Evolutionary conservation across 495 filamentous ascomycete genomes (phyloP), one percentile per base, ranked within the genome.

Genomic region (Aspergillus incahuasiensis): DNA sequence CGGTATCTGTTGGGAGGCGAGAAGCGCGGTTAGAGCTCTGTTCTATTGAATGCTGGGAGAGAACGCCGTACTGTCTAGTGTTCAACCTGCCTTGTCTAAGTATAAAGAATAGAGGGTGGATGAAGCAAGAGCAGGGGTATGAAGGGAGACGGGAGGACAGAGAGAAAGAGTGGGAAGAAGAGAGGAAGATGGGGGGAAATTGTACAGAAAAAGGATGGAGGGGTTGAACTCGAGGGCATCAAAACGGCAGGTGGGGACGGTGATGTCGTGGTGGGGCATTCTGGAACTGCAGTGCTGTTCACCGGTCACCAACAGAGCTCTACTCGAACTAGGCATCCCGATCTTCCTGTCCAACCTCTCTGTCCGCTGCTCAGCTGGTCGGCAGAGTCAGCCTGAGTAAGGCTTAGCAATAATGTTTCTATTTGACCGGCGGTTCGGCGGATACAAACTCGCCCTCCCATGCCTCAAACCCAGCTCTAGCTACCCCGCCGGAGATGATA

Each of bases 241-340:
- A 46, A 61, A 48, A 30, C 58, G 66, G 63, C 61, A 69, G 62
- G 68, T 71, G 68, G 69, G 70, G 68, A 64, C 32, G 41, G 41
- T 50, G 34, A 50, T 40, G 48, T 39, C 38, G 38, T 25, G 48
- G 48, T 38, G 48, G 34, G 48, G 34, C 19, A 16, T 18, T 40
- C 38, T 40, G 15, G 13, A 40, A 40, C 38, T 40, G 34, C 13
- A 11, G 38, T 40, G 19, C 7, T 19, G 25, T 22, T 56, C 54
- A 56, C 54, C 54, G 54, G 46, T 13, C 51, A 53, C 51, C 35
- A 5, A 18, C 11, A n/a, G 4, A 46, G 21, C 6, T 21, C 41
- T 41, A 52, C 38, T 52, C 13, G n/a, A 41, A 40, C 48, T 3
- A 20, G 28, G 25, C 21, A 48, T 48, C 24, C 45, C 28, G 45